Percentiles rank a stretch among this genome's conserved stretches.
phyloP scores from a whole-genome alignment of 352 stramenopile species.

The Phytophthora pinifolia region DNA sequence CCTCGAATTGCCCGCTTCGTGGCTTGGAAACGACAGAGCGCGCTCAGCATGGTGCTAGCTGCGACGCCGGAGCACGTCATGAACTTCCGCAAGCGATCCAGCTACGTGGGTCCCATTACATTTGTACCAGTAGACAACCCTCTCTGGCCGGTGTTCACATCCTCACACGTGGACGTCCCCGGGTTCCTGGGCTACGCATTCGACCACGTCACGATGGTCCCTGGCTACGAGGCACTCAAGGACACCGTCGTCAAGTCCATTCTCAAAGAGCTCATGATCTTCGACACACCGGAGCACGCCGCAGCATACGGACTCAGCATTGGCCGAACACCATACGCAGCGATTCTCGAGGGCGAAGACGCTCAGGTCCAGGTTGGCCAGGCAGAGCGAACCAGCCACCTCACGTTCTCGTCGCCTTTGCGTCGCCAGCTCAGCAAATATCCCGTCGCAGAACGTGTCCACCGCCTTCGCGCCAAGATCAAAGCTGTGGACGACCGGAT shows the following conservation, averaged over 20 bases:
- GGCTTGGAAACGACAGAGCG: slow-evolving; percentile 51
- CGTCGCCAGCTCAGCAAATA: slow-evolving; percentile 46
- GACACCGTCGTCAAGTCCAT: slow-evolving; percentile 74
- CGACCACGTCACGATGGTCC: slow-evolving; percentile 57
- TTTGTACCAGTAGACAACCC: slow-evolving; percentile 75
- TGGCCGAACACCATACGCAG: slow-evolving; percentile 42
- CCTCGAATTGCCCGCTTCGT: slow-evolving; percentile 56
- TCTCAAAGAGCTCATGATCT: slow-evolving; percentile 74
- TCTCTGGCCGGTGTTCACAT: slow-evolving; percentile 61
- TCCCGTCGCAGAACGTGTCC: slow-evolving; percentile 44
- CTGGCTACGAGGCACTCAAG: slow-evolving; percentile 58
- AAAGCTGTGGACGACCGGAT: slow-evolving; percentile 46
- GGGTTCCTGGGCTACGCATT: slow-evolving; percentile 79
- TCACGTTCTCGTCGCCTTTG: slow-evolving; percentile 62
- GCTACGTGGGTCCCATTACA: slow-evolving; percentile 53
- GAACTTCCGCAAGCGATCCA: slow-evolving; percentile 53
- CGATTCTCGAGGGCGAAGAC: slow-evolving; percentile 39
- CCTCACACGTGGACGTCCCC: slow-evolving; percentile 32
- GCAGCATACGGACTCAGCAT: slow-evolving; percentile 43
- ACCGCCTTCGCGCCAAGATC: slow-evolving; percentile 35
- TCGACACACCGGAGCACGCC: slow-evolving; percentile 55
- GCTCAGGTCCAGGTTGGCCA: slow-evolving; percentile 13
- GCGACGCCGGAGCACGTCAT: slow-evolving; percentile 60
- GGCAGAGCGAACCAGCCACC: slow-evolving; percentile 24
- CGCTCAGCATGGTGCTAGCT: slow-evolving; percentile 64